Base-by-base conservation (phyloP, 1,139 yeast genomes). In the Nakaseomyces bracarensis region DNA sequence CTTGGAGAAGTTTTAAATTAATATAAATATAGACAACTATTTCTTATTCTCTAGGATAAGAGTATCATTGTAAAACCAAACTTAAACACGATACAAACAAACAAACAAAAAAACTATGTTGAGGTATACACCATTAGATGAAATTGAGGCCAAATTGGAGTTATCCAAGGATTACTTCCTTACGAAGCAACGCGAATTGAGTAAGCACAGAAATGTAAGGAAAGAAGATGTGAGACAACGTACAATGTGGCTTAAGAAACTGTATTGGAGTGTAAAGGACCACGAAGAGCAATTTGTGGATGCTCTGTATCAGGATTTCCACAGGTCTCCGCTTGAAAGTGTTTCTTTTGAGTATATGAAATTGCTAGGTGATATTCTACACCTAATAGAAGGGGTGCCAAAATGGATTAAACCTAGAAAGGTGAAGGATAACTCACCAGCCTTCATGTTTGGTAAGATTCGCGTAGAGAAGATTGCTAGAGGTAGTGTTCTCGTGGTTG, bases 401-500 rank as follows among this genome's bases (percentile, higher is more conserved):
- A 64, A 68, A 43, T 80, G 94, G 85, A 65, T 72, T 29, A 74
- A 74, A 53, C 82, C 81, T 1, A 71, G 71, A 45, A 51, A 60
- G 8, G 70, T 76, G 5, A 55, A 63, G 15, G 71, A 67, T 46
- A 52, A 68, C 35, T 77, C 85, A 2, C 46, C 64, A 45, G 66
- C 66, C 45, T 76, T 67, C 53, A 57, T 67, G 39, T 65, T 75
- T 21, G 65, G 74, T 39, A 68, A 70, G 1, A 71, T 77, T 4
- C 66, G 67, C 40, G 65, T 83, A 39, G 82, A 81, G 53, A 72
- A 72, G 49, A 76, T 77, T 39, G 91, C 97, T 1, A 63, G 78
- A 49, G 96, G 97, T 2, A 74, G 77, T 3, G 83, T 83, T 2
- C 70, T 87, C 49, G 69, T 89, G 43, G 77, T 87, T 43, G 67